Evolutionary conservation across 1,284 basidiomycete species (phyloP), one percentile per base, ranked within the genome.

Genomic region (Exobasidium rhododendri): DNA sequence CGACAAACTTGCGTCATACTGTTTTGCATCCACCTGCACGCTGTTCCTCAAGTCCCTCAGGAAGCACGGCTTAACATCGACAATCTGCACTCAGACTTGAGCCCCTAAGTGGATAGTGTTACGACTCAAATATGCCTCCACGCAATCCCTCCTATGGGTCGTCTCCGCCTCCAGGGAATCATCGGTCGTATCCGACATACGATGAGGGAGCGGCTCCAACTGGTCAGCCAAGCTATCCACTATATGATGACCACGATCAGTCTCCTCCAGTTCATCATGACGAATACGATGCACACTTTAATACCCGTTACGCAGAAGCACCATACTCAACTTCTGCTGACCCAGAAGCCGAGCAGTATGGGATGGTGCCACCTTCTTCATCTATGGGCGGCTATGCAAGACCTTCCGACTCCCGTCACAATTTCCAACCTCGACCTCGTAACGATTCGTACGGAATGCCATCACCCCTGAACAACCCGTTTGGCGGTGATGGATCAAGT

Each of bases 181-280:
- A 55, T 26, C 52, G 35, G 28, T 35, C 52, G 14, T 55, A 55
- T 44, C 52, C 52, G 2, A 55, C 52, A 55, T 55, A 55, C 29
- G 52, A 55, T 44, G 52, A 55, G 28, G 52, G 52, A n/a, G 52
- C 52, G 10, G 24, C 7, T 7, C 47, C 47, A 24, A 50, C 47
- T 26, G 47, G 29, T 7, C 35, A 40, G 35, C 29, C 22, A 10
- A 7, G 22, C 7, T 31, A 7, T 50, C 47, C 47, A 7, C 47
- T 31, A 7, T 50, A 50, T 50, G 47, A 20, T 50, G 47, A 20
- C 20, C 47, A 26, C 20, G 22, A 50, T 20, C 10, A 31, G 7
- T 31, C 22, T 24, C 47, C 47, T 10, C 29, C 47, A 7, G 47
- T 50, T 7, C 10, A 7, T 50, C 10, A 7, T 50, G 47, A 31